Evolutionary conservation across 1,139 yeast species (phyloP).

Genomic region (Geotrichum citri-aurantii): DNA sequence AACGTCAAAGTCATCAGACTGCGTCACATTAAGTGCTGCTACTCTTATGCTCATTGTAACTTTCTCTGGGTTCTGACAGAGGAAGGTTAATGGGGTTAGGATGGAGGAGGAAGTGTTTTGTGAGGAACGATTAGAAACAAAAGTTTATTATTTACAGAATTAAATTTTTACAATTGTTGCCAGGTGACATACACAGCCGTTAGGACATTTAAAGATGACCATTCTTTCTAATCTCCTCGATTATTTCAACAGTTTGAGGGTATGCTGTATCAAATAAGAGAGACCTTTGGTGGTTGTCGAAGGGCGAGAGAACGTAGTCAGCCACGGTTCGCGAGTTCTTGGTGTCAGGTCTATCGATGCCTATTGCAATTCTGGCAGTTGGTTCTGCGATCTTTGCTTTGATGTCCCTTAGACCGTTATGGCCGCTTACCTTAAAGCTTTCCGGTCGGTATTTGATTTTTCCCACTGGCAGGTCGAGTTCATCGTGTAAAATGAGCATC

Average conservation of each 20-base stretch:
- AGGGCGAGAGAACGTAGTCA: slow-evolving; percentile 54
- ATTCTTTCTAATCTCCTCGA: slow-evolving; percentile 36
- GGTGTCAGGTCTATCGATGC: slow-evolving; percentile 61
- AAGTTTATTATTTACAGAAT: neutral
- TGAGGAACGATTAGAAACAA: neutral
- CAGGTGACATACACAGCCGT: neutral
- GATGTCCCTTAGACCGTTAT: slow-evolving; percentile 57
- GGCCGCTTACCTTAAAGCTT: slow-evolving; percentile 64
- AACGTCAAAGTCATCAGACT: slow-evolving; percentile 30
- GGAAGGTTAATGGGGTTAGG: neutral
- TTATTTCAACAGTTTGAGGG: slow-evolving; percentile 38
- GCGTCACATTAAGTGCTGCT: slow-evolving; percentile 19
- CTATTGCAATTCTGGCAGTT: slow-evolving; percentile 57
- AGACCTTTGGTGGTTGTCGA: slow-evolving; percentile 36
- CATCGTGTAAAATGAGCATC: slow-evolving; percentile 68
- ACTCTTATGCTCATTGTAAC: slow-evolving; percentile 11
- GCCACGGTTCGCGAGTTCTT: slow-evolving; percentile 46
- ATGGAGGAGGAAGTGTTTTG: neutral
- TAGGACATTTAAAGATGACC: neutral
- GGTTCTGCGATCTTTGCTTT: slow-evolving; percentile 35
- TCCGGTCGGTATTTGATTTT: slow-evolving; percentile 52
- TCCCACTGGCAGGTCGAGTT: slow-evolving; percentile 60
- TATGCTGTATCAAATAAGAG: slow-evolving; percentile 37
- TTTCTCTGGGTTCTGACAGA: neutral
- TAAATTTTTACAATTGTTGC: neutral